A percentile compares a stretch with the other conserved stretches of the same genome.
phyloP scores from a whole-genome alignment of 148 eudicot species.

The Amaranthus hypochondriacus region DNA sequence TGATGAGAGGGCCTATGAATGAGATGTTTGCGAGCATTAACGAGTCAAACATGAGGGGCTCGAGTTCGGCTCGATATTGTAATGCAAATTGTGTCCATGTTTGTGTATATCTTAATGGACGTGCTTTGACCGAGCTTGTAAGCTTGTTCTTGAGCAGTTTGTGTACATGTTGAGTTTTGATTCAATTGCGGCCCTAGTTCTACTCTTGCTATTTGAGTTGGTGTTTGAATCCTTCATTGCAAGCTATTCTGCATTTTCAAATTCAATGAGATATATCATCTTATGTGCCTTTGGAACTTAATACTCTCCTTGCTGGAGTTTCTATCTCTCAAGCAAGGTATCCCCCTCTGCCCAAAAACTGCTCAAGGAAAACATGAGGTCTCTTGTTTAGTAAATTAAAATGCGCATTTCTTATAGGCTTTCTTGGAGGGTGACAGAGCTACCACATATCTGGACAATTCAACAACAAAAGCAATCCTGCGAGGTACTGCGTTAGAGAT shows the following conservation, averaged over 20 bases:
- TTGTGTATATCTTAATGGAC: no score
- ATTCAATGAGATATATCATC: neutral
- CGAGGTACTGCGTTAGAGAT: slow-evolving; percentile 63
- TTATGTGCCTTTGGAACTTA: neutral
- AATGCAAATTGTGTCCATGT: no score
- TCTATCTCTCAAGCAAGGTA: no score
- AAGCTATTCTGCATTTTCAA: neutral
- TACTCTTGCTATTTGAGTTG: neutral
- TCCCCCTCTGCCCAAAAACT: neutral
- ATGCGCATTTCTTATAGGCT: slow-evolving; percentile 32
- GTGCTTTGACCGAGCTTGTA: no score
- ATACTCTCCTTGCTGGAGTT: neutral
- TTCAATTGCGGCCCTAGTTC: no score
- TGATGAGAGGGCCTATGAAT: no score
- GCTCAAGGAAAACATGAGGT: neutral
- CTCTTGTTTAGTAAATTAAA: neutral
- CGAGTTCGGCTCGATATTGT: no score
- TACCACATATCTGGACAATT: slow-evolving; percentile 47
- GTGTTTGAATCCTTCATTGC: neutral
- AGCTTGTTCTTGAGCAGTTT: no score
- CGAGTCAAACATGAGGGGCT: no score
- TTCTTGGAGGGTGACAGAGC: slow-evolving; percentile 81
- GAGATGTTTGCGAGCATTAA: no score
- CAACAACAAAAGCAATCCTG: slow-evolving; percentile 52
- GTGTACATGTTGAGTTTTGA: no score